Evolutionary conservation across 306 rosid species (phyloP), one percentile per base, ranked within the genome.

Genomic region (Dalbergia cochinchinensis): DNA sequence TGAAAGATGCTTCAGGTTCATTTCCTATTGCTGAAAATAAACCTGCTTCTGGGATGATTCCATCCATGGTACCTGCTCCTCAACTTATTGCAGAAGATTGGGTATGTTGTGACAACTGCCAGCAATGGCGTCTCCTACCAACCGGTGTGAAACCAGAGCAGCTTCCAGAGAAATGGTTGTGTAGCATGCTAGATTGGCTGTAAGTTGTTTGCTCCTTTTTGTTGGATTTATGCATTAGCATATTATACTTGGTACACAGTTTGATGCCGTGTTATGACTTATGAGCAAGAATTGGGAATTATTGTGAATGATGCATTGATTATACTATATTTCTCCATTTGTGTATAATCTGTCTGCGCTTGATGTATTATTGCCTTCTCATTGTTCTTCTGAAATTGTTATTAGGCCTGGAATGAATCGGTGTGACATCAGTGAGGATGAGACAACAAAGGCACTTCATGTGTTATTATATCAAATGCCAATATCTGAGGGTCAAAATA

Each of bases 111-210:
- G 97, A 94, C 85, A 83, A 72, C 62, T 94, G 97, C 86, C 85
- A 86, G 81, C 60, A 54, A 69, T 92, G 98, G 98, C 84, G 97
- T 78, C 92, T 92, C 69, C 89, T 94, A 19, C 98, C 97, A 76
- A 60, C 68, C n/a, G 92, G 91, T 53, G 75, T 58, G 31, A 91
- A 85, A 79, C 92, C 93, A 13, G 90, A 88, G 18, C 81, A 88
- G 16, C 97, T 94, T 67, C 98, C 98, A 34, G 92, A 92, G 67
- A 89, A 90, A 76, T 94, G 97, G 98, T 64, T 85, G 86, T 94
- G 98, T 82, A 82, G 92, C 83, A 92, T 94, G 97, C 93, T 85
- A 58, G 45, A 88, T 86, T 94, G 97, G 98, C 96, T 92, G 97
- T 92, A 91, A 94, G 98, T 90, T 87, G 73, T 84, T 69, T 83